Evolutionary conservation across 1,139 yeast species (phyloP).

Genomic region (Candida glucosophila): DNA sequence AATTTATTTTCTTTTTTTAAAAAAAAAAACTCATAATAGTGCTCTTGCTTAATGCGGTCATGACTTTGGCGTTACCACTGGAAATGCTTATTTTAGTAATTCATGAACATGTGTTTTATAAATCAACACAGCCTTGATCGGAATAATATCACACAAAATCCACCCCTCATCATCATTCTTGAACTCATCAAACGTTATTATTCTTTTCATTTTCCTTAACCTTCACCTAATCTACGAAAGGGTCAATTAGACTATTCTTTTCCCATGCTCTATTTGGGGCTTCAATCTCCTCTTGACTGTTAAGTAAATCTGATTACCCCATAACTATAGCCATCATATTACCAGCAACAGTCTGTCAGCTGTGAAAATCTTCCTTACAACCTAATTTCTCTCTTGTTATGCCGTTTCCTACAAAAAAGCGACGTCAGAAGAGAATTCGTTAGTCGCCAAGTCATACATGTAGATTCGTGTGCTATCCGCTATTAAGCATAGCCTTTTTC

Average conservation of each 20-base stretch:
- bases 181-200: constrained; percentile 19
- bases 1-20: no score
- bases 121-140: constrained; percentile 45
- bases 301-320: constrained; percentile 23
- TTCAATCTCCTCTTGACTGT: no score
- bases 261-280: constrained; percentile 10
- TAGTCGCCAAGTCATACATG: constrained; percentile 59
- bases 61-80: constrained; percentile 43
- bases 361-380: constrained; percentile 40
- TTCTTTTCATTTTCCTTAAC: constrained; percentile 11
- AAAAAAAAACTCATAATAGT: constrained; percentile 57
- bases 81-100: constrained; percentile 41
- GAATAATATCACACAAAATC: constrained; percentile 54
- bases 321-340: constrained; percentile 18
- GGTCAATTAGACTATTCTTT: constrained; percentile 9
- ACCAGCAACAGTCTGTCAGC: constrained; percentile 42
- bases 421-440: constrained; percentile 54
- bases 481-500: constrained; percentile 56
- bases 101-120: constrained; percentile 51
- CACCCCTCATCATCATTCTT: constrained; percentile 25
- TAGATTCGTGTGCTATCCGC: constrained; percentile 55
- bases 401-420: no score
- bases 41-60: constrained; percentile 66
- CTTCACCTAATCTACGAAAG: constrained; percentile 5
- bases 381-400: no score